Conservation (phyloP, 352 stramenopile species). For the Phytophthora quininea region DNA sequence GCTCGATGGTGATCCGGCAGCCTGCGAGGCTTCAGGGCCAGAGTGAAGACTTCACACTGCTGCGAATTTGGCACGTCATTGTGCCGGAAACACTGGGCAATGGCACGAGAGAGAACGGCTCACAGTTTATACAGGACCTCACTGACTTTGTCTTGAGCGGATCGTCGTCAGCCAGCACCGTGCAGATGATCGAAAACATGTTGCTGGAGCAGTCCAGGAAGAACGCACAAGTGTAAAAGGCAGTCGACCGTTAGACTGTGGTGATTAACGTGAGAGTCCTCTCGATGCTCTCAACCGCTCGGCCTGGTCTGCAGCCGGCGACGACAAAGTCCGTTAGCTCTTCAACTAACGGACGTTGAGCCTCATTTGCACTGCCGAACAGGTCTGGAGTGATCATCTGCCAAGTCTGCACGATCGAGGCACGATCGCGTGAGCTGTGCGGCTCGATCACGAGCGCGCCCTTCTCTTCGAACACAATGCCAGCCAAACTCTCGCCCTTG, state of each 20-base stretch:
- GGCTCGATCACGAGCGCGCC: slow-evolving; percentile 61
- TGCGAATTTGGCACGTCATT: slow-evolving; percentile 60
- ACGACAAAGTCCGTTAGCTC: slow-evolving; percentile 46
- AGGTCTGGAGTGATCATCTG: slow-evolving; percentile 57
- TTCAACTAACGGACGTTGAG: slow-evolving; percentile 25
- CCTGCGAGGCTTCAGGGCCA: slow-evolving; percentile 23
- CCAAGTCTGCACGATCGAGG: slow-evolving; percentile 54
- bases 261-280: slow-evolving; percentile 18
- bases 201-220: slow-evolving; percentile 38
- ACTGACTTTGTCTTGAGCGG: slow-evolving; percentile 52
- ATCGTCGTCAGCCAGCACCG: slow-evolving; percentile 39
- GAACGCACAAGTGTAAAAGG: slow-evolving; percentile 8
- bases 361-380: neutral
- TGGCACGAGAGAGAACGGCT: slow-evolving; percentile 17
- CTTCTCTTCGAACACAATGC: slow-evolving; percentile 56
- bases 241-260: neutral
- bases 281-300: slow-evolving; percentile 46
- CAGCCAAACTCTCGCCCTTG: slow-evolving; percentile 38
- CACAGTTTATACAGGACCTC: slow-evolving; percentile 40
- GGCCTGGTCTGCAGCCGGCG: slow-evolving; percentile 21
- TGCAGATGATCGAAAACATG: slow-evolving; percentile 67
- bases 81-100: slow-evolving; percentile 38
- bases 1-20: slow-evolving; percentile 60
- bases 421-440: slow-evolving; percentile 33
- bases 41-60: slow-evolving; percentile 30